Evolutionary conservation across 176 grass and related monocot genomes (phyloP), one percentile per base, ranked within the genome.

Genomic region (Oryza glaberrima): DNA sequence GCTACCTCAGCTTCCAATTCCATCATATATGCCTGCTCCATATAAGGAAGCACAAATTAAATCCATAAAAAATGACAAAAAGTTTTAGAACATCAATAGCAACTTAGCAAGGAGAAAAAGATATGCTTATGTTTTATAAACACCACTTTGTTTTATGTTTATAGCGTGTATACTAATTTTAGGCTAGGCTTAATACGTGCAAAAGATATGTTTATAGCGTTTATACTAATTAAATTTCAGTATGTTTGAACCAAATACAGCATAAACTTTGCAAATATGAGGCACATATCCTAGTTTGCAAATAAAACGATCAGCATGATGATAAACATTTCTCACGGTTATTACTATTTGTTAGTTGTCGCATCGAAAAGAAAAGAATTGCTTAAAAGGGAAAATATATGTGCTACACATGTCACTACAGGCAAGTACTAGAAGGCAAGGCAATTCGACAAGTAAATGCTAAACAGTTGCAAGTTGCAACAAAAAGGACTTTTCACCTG

Each of bases 1-100:
- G 92, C 94, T 69, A 97, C 80, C 71, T 97, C 94, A 74, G 87
- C 90, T 92, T 97, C 94, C 61, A 97, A 82, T 63, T 97, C 94
- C 94, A 92, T 92, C 76, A 81, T 90, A 82, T 97, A 97, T 28
- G 90, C 83, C 94, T 94, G 75, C 46, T 61, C 35, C 44, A 85
- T 41, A 67, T 71, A 19, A 65, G 4, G 69, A 71, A 13, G 51
- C 35, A 80, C 8, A 75, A 7, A 52, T 51, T 71, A 52, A 83
- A 49, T 72, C 22, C 14, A 38, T 3, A 19, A 40, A 68, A 43
- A 63, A 44, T 76, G 1, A 0, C 3, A 19, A 15, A 0, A 63
- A 23, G 1, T 11, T 78, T 71, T 19, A n/a, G 6, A 87, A 87
- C 11, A 6, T 32, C 11, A 0, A 46, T 11, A 65, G 63, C 26